Base-by-base conservation (phyloP, 2,329 filamentous ascomycete genomes). In the Dactylellina haptotyla region DNA sequence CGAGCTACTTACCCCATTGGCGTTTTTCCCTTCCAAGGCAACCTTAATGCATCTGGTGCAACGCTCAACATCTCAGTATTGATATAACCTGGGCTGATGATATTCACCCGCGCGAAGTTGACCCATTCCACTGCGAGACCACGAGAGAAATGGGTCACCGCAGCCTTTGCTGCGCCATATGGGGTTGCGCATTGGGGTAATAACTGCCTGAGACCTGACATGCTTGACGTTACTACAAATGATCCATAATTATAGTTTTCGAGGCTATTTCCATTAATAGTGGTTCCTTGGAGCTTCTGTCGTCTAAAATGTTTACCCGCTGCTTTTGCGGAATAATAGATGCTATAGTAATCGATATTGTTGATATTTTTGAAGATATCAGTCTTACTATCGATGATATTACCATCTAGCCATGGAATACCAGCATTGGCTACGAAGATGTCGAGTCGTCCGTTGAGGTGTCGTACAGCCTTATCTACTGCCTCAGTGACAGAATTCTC, bases 371-470 rank as follows among this genome's bases (percentile, higher is more conserved):
- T 28, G 23, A 67, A 58, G 3, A 32, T n/a, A 16, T 48, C 43
- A 8, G 63, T 58, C 9, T 46, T 26, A 16, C 63, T 59, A 26
- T 67, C 53, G 37, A 65, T 65, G 3, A 45, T 65, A 20, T 32
- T 41, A 4, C 61, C 61, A 25, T 54, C 9, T 2, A 85, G 88
- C 89, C 90, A 93, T 9, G 75, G 62, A 59, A 93, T 88, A 58
- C 90, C 90, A 14, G 88, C 88, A 79, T 95, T 94, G 77, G 90
- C 90, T 41, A 93, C 87, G 77, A 94, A 92, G 76, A 92, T 84
- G 78, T 93, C 91, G 6, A 93, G 85, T 3, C 90, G 87, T 72
- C 88, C 88, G 79, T 90, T 88, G 81, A 93, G 90, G n/a, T 93
- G 90, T 5, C 66, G 74, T 48, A 88, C 82, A 75, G 86, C 84